Percentiles rank a stretch among this genome's conserved stretches.
phyloP scores from a whole-genome alignment of 139 green algal genomes.

The Chlamydomonas sp. region DNA sequence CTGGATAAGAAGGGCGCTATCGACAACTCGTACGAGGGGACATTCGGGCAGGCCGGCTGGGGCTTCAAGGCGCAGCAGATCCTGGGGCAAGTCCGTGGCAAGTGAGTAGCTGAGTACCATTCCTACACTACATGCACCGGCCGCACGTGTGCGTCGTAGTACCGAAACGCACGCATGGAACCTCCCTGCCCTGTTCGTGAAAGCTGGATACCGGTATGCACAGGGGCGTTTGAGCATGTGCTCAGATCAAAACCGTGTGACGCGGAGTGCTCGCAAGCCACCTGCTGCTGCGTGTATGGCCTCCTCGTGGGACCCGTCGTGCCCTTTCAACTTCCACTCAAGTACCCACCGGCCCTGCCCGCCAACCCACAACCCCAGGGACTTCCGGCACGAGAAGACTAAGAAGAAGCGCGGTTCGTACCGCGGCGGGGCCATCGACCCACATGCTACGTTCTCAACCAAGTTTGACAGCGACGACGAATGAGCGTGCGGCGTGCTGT shows the following conservation, averaged over 20 bases:
- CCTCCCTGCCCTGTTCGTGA: too few relatives aligned
- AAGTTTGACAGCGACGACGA: conserved; percentile 95
- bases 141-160: too few relatives aligned
- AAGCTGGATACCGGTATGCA: too few relatives aligned
- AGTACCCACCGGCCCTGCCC: neutral
- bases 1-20: conserved; percentile 81
- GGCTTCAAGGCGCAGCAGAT: conserved; percentile 94
- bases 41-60: conserved; percentile 84
- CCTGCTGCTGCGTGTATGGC: too few relatives aligned
- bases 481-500: neutral
- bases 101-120: conserved; percentile 52
- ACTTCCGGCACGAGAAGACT: conserved; percentile 99
- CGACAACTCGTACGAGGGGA: conserved; percentile 73
- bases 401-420: conserved; percentile 99
- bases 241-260: too few relatives aligned
- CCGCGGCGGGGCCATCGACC: conserved; percentile 90
- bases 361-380: conserved; percentile 56
- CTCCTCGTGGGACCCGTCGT: too few relatives aligned
- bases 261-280: too few relatives aligned
- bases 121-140: too few relatives aligned
- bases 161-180: too few relatives aligned
- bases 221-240: too few relatives aligned
- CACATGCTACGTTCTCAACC: conserved; percentile 76
- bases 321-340: neutral
- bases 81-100: conserved; percentile 77